Conservation (phyloP, 1,284 basidiomycete species). For the Peniophora sp. region DNA sequence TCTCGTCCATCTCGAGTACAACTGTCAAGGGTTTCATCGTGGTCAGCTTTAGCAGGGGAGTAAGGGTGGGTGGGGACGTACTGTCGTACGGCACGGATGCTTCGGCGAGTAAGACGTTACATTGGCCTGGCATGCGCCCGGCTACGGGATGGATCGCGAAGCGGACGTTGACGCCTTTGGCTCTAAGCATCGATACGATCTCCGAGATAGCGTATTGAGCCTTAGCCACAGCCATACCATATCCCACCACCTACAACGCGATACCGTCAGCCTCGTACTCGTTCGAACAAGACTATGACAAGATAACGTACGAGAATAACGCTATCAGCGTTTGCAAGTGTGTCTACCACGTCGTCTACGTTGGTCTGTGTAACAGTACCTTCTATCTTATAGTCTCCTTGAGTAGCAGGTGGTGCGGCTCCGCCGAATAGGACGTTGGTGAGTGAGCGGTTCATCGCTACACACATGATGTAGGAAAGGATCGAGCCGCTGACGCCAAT, state of each 20-base stretch:
- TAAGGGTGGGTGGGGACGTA: constrained; percentile 27
- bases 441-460: constrained; percentile 81
- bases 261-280: background rate
- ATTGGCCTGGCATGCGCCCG: constrained; percentile 77
- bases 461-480: constrained; percentile 86
- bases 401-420: constrained; percentile 45
- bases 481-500: constrained; percentile 87
- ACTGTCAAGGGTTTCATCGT: constrained; percentile 34
- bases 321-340: constrained; percentile 67
- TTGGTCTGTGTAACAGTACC: constrained; percentile 70
- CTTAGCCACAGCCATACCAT: constrained; percentile 86
- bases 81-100: constrained; percentile 85
- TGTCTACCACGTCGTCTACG: constrained; percentile 73
- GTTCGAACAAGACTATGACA: background rate
- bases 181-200: constrained; percentile 62
- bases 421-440: constrained; percentile 79
- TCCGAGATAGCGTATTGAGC: constrained; percentile 84
- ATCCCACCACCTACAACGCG: constrained; percentile 61
- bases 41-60: background rate
- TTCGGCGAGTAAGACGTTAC: constrained; percentile 81
- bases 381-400: constrained; percentile 67
- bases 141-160: constrained; percentile 37
- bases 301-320: constrained; percentile 60
- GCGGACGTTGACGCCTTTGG: constrained; percentile 66
- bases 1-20: constrained; percentile 86